Evolutionary conservation across 371 early-diverging fungal species (phyloP).

Genomic region (Apophysomyces variabilis): DNA sequence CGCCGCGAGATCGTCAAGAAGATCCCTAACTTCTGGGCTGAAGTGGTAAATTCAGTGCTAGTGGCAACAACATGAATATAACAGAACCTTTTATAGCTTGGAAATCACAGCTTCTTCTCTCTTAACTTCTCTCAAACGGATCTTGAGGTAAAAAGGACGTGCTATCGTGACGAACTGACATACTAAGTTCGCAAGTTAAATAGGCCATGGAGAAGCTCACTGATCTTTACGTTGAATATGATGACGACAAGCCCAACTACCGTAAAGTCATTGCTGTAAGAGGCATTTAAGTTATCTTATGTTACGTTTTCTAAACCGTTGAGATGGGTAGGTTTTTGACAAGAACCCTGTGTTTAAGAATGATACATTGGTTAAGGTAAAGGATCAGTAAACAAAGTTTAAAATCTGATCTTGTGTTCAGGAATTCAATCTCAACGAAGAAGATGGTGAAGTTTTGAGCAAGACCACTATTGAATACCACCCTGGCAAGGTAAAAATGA

Average conservation of each 20-base stretch:
- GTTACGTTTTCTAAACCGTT: not conserved
- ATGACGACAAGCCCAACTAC: conserved; percentile 49
- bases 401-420: conserved; percentile 8
- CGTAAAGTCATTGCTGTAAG: conserved; percentile 59
- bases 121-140: conserved; percentile 30
- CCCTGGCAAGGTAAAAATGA: conserved; percentile 44
- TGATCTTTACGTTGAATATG: conserved; percentile 61
- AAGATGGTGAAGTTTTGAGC: conserved; percentile 38
- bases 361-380: conserved; percentile 57
- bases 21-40: conserved; percentile 62
- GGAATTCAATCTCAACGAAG: conserved; percentile 50
- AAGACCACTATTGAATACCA: conserved; percentile 55
- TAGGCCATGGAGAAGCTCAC: conserved; percentile 57
- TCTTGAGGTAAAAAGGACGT: conserved; percentile 23
- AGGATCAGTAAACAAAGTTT: not conserved
- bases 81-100: conserved; percentile 29
- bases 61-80: not conserved
- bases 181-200: not conserved
- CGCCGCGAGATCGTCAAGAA: conserved; percentile 60
- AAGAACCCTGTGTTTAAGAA: conserved; percentile 63
- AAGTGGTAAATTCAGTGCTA: conserved; percentile 35
- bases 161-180: not conserved
- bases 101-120: conserved; percentile 36
- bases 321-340: conserved; percentile 47
- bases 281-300: conserved; percentile 4